Conservation (phyloP, 2,329 filamentous ascomycete species). For the Colletotrichum sidae region DNA sequence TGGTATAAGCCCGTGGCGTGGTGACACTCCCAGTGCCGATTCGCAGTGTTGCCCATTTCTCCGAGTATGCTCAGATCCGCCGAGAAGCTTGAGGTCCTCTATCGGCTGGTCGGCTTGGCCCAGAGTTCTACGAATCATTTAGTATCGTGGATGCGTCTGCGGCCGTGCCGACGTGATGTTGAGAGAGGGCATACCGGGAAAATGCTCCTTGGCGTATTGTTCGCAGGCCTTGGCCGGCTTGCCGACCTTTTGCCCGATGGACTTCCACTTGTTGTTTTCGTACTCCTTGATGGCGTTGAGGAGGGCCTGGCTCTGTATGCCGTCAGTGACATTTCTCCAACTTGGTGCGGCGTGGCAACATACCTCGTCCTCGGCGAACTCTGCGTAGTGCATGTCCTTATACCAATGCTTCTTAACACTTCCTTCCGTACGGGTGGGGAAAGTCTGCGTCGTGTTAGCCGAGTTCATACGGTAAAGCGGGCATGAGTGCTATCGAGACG, state of each 20-base stretch:
- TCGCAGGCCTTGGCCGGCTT: slow-evolving; percentile 90
- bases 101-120: slow-evolving; percentile 52
- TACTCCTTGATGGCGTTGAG: slow-evolving; percentile 98
- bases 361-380: slow-evolving; percentile 98
- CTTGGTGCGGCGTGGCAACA: slow-evolving; percentile 44
- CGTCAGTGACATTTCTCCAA: slow-evolving; percentile 32
- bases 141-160: slow-evolving; percentile 42
- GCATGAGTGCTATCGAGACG: slow-evolving; percentile 38
- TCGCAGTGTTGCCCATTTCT: slow-evolving; percentile 36
- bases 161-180: slow-evolving; percentile 39
- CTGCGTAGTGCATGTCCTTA: slow-evolving; percentile 99
- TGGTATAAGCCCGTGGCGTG: slow-evolving; percentile 40
- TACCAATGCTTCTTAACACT: slow-evolving; percentile 99
- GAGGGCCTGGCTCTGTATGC: slow-evolving; percentile 76
- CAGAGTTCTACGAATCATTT: slow-evolving; percentile 51
- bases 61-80: slow-evolving; percentile 37
- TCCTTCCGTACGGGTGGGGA: slow-evolving; percentile 92
- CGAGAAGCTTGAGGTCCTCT: slow-evolving; percentile 41
- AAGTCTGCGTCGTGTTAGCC: slow-evolving; percentile 69
- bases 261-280: slow-evolving; percentile 98
- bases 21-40: slow-evolving; percentile 37
- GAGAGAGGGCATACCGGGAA: slow-evolving; percentile 63
- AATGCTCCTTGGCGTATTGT: slow-evolving; percentile 97
- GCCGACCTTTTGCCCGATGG: slow-evolving; percentile 94
- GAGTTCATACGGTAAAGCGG: not conserved